Conservation (phyloP, 805 yeast species). For the Ogataea philodendri region DNA sequence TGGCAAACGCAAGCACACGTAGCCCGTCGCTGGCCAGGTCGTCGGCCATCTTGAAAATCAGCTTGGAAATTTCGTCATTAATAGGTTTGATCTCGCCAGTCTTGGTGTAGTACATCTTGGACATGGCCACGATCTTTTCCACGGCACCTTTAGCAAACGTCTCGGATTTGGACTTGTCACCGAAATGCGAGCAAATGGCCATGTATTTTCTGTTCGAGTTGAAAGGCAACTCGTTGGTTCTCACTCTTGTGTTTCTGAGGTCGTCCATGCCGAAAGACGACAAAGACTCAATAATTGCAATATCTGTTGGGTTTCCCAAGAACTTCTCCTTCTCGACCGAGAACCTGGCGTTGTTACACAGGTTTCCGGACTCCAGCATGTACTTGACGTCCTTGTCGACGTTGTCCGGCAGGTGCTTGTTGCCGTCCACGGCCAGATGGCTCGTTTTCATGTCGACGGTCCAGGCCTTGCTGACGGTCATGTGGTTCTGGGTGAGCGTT, state of each 20-base stretch:
- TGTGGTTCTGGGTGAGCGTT: constrained; percentile 84
- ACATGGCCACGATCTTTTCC: constrained; percentile 64
- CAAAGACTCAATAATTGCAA: constrained; percentile 79
- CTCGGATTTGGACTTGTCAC: constrained; percentile 53
- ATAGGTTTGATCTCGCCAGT: constrained; percentile 61
- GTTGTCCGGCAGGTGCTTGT: constrained; percentile 40
- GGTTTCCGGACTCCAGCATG: constrained; percentile 62
- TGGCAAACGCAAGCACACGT: constrained; percentile 81
- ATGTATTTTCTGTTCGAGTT: constrained; percentile 81
- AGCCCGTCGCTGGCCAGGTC: constrained; percentile 78
- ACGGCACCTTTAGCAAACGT: constrained; percentile 88
- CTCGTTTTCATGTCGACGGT: constrained; percentile 54
- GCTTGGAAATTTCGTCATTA: constrained; percentile 45
- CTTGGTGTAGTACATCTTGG: constrained; percentile 56
- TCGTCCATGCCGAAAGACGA: constrained; percentile 72
- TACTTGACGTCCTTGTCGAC: constrained; percentile 54
- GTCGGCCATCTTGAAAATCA: constrained; percentile 57
- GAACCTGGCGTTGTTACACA: constrained; percentile 73
- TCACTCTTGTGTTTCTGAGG: constrained; percentile 54
- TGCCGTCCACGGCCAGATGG: constrained; percentile 43
- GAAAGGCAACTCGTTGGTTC: constrained; percentile 78
- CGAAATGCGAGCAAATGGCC: constrained; percentile 73
- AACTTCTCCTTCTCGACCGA: constrained; percentile 66
- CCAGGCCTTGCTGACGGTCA: constrained; percentile 87
- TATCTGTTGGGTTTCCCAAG: constrained; percentile 93